phyloP scores from a whole-genome alignment of 169 alveolate species.

The Eimeria mitis region DNA sequence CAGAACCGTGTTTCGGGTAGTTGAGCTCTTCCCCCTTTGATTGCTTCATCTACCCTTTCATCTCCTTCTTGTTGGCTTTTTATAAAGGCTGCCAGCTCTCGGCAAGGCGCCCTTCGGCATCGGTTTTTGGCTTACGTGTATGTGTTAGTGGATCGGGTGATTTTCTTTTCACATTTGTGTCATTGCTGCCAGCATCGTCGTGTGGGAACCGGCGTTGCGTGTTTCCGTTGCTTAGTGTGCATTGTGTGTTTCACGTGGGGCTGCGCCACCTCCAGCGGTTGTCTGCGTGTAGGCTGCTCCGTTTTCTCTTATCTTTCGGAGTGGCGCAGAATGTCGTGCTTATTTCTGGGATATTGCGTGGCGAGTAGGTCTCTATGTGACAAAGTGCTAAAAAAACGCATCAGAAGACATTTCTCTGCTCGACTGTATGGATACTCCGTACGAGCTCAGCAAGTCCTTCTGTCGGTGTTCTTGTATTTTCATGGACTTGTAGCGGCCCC shows the following conservation, averaged over 20 bases:
- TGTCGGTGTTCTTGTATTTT: neutral
- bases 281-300: neutral
- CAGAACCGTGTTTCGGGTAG: neutral
- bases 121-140: neutral
- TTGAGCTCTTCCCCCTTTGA: neutral
- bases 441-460: neutral
- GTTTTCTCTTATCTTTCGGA: neutral
- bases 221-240: neutral
- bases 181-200: neutral
- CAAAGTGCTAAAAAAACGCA: neutral
- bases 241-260: neutral
- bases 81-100: constrained; percentile 60
- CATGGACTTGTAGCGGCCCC: constrained; percentile 1
- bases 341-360: neutral
- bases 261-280: constrained; percentile 9
- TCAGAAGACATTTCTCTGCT: neutral
- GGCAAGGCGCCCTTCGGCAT: neutral
- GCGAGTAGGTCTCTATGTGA: neutral
- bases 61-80: constrained; percentile 18
- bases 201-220: neutral
- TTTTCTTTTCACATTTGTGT: neutral
- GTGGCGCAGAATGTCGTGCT: neutral
- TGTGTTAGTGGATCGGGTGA: neutral
- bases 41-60: neutral
- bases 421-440: neutral